phyloP scores from a whole-genome alignment of 345 rosid species.

The Acer negundo region DNA sequence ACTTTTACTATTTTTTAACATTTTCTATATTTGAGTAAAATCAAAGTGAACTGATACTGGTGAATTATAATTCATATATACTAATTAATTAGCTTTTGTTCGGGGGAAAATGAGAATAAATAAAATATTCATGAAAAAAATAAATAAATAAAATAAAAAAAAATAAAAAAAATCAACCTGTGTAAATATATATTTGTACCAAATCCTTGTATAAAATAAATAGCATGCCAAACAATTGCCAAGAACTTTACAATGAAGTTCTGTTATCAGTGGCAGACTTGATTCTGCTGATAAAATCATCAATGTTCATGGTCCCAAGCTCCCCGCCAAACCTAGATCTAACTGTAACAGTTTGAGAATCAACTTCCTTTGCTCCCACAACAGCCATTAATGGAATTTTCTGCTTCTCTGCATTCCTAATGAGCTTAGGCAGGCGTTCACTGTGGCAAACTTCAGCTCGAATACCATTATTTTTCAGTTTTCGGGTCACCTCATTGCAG shows the following conservation, averaged over 20 bases:
- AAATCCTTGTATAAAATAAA: too few species aligned
- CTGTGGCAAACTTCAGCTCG: constrained; percentile 87
- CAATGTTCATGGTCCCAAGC: constrained; percentile 65
- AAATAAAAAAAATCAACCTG: too few species aligned
- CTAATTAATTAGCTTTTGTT: too few species aligned
- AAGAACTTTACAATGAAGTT: constrained; percentile 40
- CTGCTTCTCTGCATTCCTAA: constrained; percentile 89
- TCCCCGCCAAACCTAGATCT: constrained; percentile 89
- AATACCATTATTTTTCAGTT: constrained; percentile 60
- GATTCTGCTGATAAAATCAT: constrained; percentile 66
- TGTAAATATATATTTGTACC: too few species aligned
- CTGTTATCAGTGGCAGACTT: constrained; percentile 52
- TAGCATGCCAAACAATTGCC: too few species aligned
- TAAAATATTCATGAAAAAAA: too few species aligned
- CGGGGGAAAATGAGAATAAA: too few species aligned
- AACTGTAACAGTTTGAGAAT: constrained; percentile 62
- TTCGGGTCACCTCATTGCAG: constrained; percentile 58
- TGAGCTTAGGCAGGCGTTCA: constrained; percentile 89
- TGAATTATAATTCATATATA: too few species aligned
- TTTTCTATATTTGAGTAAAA: too few species aligned
- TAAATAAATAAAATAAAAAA: too few species aligned
- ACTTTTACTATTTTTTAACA: too few species aligned
- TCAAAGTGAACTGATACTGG: too few species aligned
- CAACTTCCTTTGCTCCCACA: constrained; percentile 88
- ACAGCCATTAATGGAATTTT: constrained; percentile 91